phyloP scores from a whole-genome alignment of 495 filamentous ascomycete species.

The Trichoderma virens region DNA sequence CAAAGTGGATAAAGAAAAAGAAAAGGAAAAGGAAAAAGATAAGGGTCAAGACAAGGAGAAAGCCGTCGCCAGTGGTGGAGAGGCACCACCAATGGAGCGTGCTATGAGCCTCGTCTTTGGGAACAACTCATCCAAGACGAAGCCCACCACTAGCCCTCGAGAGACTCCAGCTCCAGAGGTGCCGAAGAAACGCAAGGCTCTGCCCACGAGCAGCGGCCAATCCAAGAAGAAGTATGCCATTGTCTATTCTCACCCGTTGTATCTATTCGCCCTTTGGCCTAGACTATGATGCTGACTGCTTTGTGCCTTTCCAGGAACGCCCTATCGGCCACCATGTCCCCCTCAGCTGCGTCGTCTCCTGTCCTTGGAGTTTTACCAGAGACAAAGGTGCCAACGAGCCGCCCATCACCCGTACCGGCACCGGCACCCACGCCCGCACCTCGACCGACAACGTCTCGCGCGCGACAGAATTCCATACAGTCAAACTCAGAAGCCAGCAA shows the following conservation, averaged over 20 bases:
- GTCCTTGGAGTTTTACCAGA: slow-evolving; percentile 56
- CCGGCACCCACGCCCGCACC: slow-evolving; percentile 19
- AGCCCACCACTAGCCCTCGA: slow-evolving; percentile 46
- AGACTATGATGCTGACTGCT: neutral
- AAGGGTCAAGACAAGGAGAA: neutral
- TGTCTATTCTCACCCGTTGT: neutral
- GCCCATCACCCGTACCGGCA: slow-evolving; percentile 34
- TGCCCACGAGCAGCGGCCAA: slow-evolving; percentile 52
- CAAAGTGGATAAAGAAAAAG: slow-evolving; percentile 63
- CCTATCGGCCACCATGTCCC: slow-evolving; percentile 46
- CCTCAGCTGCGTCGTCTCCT: slow-evolving; percentile 65
- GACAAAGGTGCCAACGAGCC: slow-evolving; percentile 26
- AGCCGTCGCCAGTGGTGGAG: neutral
- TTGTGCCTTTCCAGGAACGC: slow-evolving; percentile 7
- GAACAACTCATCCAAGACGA: slow-evolving; percentile 40
- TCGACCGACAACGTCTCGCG: slow-evolving; percentile 58
- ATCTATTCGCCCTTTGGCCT: neutral
- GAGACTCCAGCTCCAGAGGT: slow-evolving; percentile 56
- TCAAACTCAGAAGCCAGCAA: slow-evolving; percentile 44
- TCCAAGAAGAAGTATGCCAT: slow-evolving; percentile 62
- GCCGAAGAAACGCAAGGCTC: slow-evolving; percentile 59
- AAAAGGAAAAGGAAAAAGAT: slow-evolving; percentile 16
- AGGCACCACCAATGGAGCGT: slow-evolving; percentile 57
- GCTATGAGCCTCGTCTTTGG: slow-evolving; percentile 55
- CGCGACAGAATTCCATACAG: slow-evolving; percentile 58